phyloP scores from a whole-genome alignment of 1,284 basidiomycete genomes.

The Rhodotorula sp. region DNA sequence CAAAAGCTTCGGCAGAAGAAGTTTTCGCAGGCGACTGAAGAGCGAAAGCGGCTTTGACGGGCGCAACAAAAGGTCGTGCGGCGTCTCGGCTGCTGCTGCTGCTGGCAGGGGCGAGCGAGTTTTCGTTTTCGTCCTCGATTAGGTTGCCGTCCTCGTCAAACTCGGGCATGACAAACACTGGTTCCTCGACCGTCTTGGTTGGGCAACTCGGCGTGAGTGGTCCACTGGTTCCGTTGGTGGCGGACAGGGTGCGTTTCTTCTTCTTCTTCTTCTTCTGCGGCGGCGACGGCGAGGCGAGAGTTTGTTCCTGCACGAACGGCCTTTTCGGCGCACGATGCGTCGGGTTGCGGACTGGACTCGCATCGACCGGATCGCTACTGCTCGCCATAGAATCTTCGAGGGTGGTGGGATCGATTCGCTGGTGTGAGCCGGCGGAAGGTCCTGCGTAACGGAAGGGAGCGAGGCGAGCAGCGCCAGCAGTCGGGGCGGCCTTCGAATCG shows the following conservation, averaged over 20 bases:
- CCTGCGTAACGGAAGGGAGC: conserved; percentile 5
- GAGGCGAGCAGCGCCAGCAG: neutral
- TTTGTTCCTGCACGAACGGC: too few relatives aligned
- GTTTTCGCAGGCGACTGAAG: neutral
- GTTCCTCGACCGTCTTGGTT: neutral
- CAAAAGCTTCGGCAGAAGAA: neutral
- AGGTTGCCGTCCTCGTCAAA: conserved; percentile 31
- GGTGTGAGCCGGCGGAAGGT: neutral
- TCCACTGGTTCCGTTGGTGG: too few relatives aligned
- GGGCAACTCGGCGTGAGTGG: neutral
- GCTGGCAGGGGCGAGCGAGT: neutral
- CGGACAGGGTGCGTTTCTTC: too few relatives aligned
- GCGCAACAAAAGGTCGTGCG: too few relatives aligned
- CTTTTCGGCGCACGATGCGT: neutral
- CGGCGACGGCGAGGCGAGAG: neutral
- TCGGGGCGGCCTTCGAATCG: neutral
- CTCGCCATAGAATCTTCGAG: neutral
- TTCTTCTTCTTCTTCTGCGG: too few relatives aligned
- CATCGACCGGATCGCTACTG: neutral
- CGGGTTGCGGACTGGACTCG: too few relatives aligned
- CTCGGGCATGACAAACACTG: conserved; percentile 12
- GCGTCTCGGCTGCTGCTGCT: neutral
- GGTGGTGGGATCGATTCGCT: neutral
- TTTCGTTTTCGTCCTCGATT: neutral
- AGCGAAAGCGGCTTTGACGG: neutral